Conservation (phyloP, 192 early-diverging fungal species). For the Borealophlyctis nickersoniae region DNA sequence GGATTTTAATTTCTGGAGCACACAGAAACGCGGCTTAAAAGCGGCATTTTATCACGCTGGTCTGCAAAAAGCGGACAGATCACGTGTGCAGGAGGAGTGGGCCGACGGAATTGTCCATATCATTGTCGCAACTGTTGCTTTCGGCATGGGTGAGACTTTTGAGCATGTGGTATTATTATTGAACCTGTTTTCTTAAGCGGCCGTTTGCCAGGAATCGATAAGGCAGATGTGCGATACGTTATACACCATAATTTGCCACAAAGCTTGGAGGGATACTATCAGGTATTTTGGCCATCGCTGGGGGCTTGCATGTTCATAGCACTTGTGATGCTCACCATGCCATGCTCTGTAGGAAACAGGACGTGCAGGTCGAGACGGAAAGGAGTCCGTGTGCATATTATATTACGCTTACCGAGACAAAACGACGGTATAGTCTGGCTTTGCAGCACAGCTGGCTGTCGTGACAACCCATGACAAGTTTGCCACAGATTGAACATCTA, state of each 20-base stretch:
- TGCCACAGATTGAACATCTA: slow-evolving; percentile 60
- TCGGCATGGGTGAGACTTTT: slow-evolving; percentile 81
- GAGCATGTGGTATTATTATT: not conserved
- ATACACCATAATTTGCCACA: slow-evolving; percentile 88
- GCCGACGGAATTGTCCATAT: slow-evolving; percentile 67
- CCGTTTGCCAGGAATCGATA: slow-evolving; percentile 68
- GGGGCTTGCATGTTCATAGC: not conserved
- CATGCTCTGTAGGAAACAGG: slow-evolving; percentile 78
- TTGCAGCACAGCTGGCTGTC: not conserved
- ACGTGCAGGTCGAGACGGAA: slow-evolving; percentile 90
- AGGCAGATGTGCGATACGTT: slow-evolving; percentile 92
- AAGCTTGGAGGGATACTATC: slow-evolving; percentile 93
- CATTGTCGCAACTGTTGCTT: slow-evolving; percentile 94
- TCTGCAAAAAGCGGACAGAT: slow-evolving; percentile 72
- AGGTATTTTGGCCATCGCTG: slow-evolving; percentile 47
- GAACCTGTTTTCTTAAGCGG: not conserved
- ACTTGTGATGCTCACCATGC: too few relatives aligned
- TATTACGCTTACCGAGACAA: slow-evolving; percentile 80
- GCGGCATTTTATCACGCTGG: slow-evolving; percentile 88
- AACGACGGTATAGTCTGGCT: slow-evolving; percentile 31
- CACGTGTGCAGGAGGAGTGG: slow-evolving; percentile 79
- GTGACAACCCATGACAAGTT: slow-evolving; percentile 4
- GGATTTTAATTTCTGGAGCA: not conserved
- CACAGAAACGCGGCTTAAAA: slow-evolving; percentile 49
- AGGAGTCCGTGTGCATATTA: slow-evolving; percentile 75